Evolutionary conservation across 768 basidiomycete species (phyloP).

Genomic region (Dentipellis sp.): DNA sequence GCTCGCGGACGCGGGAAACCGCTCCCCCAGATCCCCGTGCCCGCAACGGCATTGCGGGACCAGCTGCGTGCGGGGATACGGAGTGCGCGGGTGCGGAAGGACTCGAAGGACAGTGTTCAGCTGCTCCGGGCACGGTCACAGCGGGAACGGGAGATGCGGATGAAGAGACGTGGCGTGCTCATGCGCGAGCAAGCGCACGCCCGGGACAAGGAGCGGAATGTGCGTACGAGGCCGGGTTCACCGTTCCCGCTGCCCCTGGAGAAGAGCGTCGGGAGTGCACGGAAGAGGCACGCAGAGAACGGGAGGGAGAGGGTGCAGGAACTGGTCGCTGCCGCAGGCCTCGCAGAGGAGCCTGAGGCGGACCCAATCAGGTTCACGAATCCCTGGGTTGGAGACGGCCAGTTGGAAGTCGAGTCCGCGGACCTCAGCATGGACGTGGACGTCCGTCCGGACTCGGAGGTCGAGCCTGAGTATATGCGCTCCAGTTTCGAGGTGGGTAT

Average conservation of each 20-base stretch:
- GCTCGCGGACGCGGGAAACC: neutral
- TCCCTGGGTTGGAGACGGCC: neutral
- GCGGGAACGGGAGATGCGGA: neutral
- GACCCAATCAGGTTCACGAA: neutral
- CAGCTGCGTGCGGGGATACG: neutral
- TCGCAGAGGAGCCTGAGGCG: neutral
- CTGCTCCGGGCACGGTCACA: neutral
- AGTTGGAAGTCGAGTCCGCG: neutral
- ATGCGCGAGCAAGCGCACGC: too few species aligned
- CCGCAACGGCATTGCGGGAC: neutral
- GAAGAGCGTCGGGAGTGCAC: neutral
- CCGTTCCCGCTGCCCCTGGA: neutral
- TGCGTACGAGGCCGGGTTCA: neutral
- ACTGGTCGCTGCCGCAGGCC: neutral
- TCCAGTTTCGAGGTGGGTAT: slow-evolving; percentile 6
- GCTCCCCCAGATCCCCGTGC: neutral
- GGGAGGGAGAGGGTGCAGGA: neutral
- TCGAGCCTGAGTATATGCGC: slow-evolving; percentile 9
- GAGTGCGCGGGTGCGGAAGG: neutral
- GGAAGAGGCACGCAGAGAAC: neutral
- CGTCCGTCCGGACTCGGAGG: slow-evolving; percentile 10
- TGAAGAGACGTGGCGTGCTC: too few species aligned
- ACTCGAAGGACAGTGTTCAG: neutral
- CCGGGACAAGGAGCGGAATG: too few species aligned
- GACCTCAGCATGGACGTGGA: slow-evolving; percentile 2